phyloP scores from a whole-genome alignment of 1,284 basidiomycete genomes.

The Lentinus polychrous region DNA sequence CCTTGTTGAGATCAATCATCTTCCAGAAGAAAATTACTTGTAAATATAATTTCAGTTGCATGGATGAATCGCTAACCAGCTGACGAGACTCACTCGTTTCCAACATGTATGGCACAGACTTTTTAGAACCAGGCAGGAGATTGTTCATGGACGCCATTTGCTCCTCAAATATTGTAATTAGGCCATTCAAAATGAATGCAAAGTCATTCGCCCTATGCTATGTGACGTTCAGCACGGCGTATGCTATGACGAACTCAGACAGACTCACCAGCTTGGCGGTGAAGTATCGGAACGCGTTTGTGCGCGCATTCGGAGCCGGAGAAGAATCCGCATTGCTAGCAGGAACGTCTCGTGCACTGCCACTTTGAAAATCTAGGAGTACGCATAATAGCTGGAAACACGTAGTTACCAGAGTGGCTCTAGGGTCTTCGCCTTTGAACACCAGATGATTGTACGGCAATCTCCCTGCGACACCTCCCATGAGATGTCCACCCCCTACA shows the following conservation, averaged over 20 bases:
- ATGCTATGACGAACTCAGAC: neutral
- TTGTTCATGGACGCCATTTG: conserved; percentile 70
- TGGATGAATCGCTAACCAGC: no score
- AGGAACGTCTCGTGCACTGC: conserved; percentile 49
- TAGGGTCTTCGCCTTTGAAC: conserved; percentile 79
- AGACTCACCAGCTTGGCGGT: conserved; percentile 74
- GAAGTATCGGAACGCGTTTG: conserved; percentile 88
- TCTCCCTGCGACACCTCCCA: conserved; percentile 58
- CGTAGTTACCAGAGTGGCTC: conserved; percentile 61
- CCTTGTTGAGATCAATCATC: conserved; percentile 86
- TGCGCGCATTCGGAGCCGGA: conserved; percentile 52
- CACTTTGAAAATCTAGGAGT: conserved; percentile 78
- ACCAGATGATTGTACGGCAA: conserved; percentile 86
- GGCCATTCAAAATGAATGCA: conserved; percentile 71
- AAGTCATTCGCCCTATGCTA: conserved; percentile 88
- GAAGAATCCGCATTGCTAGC: conserved; percentile 31
- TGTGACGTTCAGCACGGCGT: neutral
- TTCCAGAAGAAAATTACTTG: conserved; percentile 89
- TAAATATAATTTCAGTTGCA: neutral
- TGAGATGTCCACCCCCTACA: conserved; percentile 36
- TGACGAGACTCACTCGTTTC: conserved; percentile 77
- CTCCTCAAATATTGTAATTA: conserved; percentile 65
- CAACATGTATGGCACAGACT: conserved; percentile 72
- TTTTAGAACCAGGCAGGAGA: conserved; percentile 76
- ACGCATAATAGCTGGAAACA: conserved; percentile 73